A percentile compares a stretch with the other conserved stretches of the same genome.
Evolutionary conservation across 2,329 filamentous ascomycete species (phyloP).

Genomic region (Geosmithia putterillii): DNA sequence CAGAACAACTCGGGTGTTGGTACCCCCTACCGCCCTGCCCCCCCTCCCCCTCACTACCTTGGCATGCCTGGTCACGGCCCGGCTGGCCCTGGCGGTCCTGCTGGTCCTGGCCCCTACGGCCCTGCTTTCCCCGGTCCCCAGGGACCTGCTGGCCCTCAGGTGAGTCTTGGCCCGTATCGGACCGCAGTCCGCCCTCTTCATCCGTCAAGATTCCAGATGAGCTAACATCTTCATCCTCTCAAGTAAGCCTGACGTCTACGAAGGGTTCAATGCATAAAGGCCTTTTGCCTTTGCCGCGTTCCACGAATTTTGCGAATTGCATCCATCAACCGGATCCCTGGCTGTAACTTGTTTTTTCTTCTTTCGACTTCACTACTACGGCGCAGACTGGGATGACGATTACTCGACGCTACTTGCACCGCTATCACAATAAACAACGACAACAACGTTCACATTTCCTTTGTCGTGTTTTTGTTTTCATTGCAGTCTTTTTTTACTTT

Average conservation of each 20-base stretch:
- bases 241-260: constrained; percentile 16
- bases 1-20: constrained; percentile 99
- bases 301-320: neutral
- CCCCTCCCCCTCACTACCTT: constrained; percentile 47
- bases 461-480: neutral
- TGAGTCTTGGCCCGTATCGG: constrained; percentile 6
- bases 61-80: constrained; percentile 28
- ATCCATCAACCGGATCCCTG: neutral
- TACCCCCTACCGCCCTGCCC: constrained; percentile 91
- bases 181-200: neutral
- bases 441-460: neutral
- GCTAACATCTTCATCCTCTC: constrained; percentile 14
- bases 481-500: neutral
- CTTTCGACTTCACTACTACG: neutral
- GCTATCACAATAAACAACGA: neutral
- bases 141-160: constrained; percentile 23
- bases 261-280: neutral
- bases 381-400: neutral
- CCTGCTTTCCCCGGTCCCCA: constrained; percentile 13
- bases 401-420: neutral
- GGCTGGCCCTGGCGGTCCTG: constrained; percentile 35
- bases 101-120: constrained; percentile 22
- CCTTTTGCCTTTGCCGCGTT: neutral
- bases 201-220: neutral
- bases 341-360: neutral